Percentiles rank a stretch among this genome's conserved stretches.
These are phyloP conservation scores for Tirmania nivea DNA, from an alignment of 495 filamentous ascomycete genomes.

Conservation along the genomic window DNA sequence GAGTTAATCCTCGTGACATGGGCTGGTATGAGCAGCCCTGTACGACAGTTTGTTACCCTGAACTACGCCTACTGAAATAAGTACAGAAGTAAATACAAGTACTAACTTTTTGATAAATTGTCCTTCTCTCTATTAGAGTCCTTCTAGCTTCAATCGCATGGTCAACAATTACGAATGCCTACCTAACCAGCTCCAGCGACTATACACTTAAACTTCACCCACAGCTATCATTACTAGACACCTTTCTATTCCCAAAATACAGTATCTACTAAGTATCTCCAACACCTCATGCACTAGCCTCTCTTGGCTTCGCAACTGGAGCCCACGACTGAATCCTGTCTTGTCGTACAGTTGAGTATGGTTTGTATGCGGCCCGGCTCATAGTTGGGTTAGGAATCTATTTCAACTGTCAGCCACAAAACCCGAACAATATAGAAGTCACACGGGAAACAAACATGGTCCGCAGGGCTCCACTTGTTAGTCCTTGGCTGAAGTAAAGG, in stretches of 20 bases:
- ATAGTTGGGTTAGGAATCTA: slow-evolving; percentile 45
- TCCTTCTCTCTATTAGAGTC: too few relatives aligned
- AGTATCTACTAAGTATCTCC: slow-evolving; percentile 1
- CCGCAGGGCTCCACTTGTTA: slow-evolving; percentile 51
- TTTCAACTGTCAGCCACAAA: too few relatives aligned
- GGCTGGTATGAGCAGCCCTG: too few relatives aligned
- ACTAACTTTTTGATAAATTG: too few relatives aligned
- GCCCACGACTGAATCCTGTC: slow-evolving; percentile 27
- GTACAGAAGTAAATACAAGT: too few relatives aligned
- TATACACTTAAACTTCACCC: background rate
- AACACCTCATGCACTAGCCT: slow-evolving; percentile 4
- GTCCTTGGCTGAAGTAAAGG: slow-evolving; percentile 39
- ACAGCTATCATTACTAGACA: background rate
- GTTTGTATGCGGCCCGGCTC: slow-evolving; percentile 59
- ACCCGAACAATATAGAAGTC: too few relatives aligned
- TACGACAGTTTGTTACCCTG: too few relatives aligned
- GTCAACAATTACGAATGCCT: too few relatives aligned
- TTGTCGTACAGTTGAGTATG: slow-evolving; percentile 68
- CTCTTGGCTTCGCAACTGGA: slow-evolving; percentile 23
- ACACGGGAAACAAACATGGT: slow-evolving; percentile 26
- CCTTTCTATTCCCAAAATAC: background rate
- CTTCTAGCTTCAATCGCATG: too few relatives aligned
- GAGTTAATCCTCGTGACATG: too few relatives aligned
- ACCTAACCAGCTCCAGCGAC: too few relatives aligned
- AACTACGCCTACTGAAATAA: too few relatives aligned